phyloP scores from a whole-genome alignment of 495 filamentous ascomycete species.

The Daldinia caldariorum region DNA sequence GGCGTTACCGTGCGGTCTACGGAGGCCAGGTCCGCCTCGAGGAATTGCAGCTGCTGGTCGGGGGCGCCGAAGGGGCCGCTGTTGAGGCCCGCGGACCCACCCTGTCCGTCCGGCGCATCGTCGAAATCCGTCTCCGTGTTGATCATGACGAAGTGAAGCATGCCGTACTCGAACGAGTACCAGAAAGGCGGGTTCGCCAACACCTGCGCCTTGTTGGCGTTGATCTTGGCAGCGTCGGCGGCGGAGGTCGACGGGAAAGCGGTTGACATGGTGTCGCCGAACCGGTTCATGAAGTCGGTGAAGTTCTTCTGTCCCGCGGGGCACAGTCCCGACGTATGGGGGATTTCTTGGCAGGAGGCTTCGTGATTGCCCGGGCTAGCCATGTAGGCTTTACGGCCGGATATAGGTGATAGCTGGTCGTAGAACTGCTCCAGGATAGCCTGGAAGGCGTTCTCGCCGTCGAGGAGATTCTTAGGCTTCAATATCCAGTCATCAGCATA shows the following conservation, averaged over 20 bases:
- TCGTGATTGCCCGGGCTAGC: constrained; percentile 58
- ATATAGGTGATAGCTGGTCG: constrained; percentile 55
- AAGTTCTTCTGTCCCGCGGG: constrained; percentile 68
- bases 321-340: constrained; percentile 58
- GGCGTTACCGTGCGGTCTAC: constrained; percentile 63
- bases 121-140: constrained; percentile 66
- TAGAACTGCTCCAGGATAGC: constrained; percentile 59
- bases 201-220: constrained; percentile 58
- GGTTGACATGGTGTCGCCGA: constrained; percentile 61
- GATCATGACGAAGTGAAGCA: constrained; percentile 66
- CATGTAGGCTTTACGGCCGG: constrained; percentile 58
- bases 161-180: constrained; percentile 72
- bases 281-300: constrained; percentile 67
- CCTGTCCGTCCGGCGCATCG: constrained; percentile 55
- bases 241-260: constrained; percentile 58
- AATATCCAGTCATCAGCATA: constrained; percentile 62
- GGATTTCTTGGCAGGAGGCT: constrained; percentile 55
- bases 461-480: constrained; percentile 53
- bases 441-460: constrained; percentile 54
- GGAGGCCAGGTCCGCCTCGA: constrained; percentile 56
- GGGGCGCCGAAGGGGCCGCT: constrained; percentile 62
- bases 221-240: constrained; percentile 53
- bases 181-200: constrained; percentile 69
- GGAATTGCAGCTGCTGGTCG: constrained; percentile 57
- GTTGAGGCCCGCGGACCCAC: constrained; percentile 58